Conservation (phyloP, 768 basidiomycete species). For the Phanerochaete sordida region DNA sequence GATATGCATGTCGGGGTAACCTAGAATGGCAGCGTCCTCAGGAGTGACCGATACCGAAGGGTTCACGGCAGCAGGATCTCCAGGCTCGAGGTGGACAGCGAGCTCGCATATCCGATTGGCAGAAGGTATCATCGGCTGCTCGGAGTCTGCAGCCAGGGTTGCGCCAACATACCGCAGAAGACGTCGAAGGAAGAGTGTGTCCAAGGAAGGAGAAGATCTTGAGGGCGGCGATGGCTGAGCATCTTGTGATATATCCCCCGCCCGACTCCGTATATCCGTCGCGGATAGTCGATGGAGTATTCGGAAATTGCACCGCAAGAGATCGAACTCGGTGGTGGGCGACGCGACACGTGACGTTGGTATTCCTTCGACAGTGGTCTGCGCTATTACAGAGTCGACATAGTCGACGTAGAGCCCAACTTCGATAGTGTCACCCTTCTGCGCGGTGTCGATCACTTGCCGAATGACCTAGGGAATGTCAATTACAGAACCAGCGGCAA, state of each 20-base stretch:
- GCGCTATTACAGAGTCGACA: conserved; percentile 10
- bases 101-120: conserved; percentile 64
- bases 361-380: background rate
- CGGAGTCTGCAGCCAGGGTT: conserved; percentile 33
- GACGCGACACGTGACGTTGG: conserved; percentile 7
- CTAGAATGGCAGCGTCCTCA: conserved; percentile 46
- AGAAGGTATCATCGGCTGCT: conserved; percentile 37
- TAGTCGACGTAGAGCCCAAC: conserved; percentile 66
- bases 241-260: background rate
- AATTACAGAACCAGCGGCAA: too few species aligned
- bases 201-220: conserved; percentile 39
- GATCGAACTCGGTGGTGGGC: conserved; percentile 25
- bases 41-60: conserved; percentile 36
- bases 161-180: conserved; percentile 61
- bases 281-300: conserved; percentile 46
- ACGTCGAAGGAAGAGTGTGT: conserved; percentile 53
- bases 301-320: conserved; percentile 55
- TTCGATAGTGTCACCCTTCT: conserved; percentile 78
- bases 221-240: conserved; percentile 12
- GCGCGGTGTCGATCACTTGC: conserved; percentile 72
- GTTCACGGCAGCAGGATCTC: conserved; percentile 43
- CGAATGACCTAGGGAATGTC: conserved; percentile 91
- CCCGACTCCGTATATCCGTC: conserved; percentile 12
- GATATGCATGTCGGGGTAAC: conserved; percentile 46
- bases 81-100: conserved; percentile 57